Evolutionary conservation across 495 filamentous ascomycete species (phyloP), one percentile per base, ranked within the genome.

Genomic region (Neurospora tetrasperma): DNA sequence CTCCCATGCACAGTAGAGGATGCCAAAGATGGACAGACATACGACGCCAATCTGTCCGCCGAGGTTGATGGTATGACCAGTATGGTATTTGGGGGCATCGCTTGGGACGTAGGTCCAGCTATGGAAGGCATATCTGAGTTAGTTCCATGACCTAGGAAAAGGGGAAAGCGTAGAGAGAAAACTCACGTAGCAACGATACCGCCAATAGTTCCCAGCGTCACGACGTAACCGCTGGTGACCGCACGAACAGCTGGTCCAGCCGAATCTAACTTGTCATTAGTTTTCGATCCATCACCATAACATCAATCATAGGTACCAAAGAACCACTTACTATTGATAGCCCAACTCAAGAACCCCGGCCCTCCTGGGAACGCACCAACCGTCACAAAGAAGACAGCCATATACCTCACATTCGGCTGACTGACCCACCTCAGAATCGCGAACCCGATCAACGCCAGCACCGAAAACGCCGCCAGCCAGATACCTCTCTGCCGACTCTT

Each of bases 401-500:
- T 79, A 78, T 86, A 85, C 2, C 78, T 76, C 6, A 80, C 69
- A 42, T 80, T 73, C 42, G 79, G 20, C 31, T 76, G 39, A 20
- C 62, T 72, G 42, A 75, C 73, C 78, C 76, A 79, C 69, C 78
- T 73, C 20, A 79, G 72, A 38, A 80, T 79, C 14, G 76, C 79
- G 71, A 86, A 87, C 1, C 85, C 85, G 11, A 79, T 70, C 7
- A 84, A 73, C n/a, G 83, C 85, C n/a, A 88, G 72, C 38, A 81
- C 73, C 18, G 84, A 78, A 73, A 85, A 86, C 0, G 72, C 42
- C 7, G 84, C 80, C 0, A 85, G 80, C 71, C 80, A 94, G 20
- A 93, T 80, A 0, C 92, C 94, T 39, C 91, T 85, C 78, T 88
- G 84, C 39, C 84, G 82, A 8, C 82, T 85, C 44, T 86, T 85